Conservation (phyloP, 208 protist species). For the Acanthamoeba divionensis region DNA sequence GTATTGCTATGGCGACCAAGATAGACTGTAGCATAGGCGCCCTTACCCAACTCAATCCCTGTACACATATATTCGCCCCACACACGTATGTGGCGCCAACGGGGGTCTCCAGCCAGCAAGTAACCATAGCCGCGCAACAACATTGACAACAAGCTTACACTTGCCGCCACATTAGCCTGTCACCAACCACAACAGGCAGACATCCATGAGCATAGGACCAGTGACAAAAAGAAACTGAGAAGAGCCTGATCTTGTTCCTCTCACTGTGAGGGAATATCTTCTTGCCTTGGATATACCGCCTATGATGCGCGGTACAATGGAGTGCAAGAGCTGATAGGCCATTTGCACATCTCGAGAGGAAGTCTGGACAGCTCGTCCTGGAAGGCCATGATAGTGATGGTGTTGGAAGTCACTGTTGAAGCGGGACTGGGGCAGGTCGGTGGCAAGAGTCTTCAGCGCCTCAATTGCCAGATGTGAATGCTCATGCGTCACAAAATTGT, state of each 20-base stretch:
- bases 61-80: constrained; percentile 30
- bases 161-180: not conserved
- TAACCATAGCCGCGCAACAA: not conserved
- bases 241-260: too few relatives aligned
- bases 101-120: not conserved
- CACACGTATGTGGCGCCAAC: not conserved
- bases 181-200: not conserved
- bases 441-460: not conserved
- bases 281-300: constrained; percentile 2
- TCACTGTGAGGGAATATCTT: too few relatives aligned
- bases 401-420: not conserved
- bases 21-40: constrained; percentile 18
- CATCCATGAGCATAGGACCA: not conserved
- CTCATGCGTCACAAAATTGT: not conserved
- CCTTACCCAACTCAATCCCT: not conserved
- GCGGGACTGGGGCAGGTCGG: not conserved
- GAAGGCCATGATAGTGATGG: not conserved
- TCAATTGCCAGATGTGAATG: not conserved
- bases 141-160: not conserved
- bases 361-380: not conserved
- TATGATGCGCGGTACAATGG: not conserved
- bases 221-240: not conserved
- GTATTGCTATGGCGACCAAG: constrained; percentile 1
- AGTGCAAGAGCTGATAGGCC: not conserved
- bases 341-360: not conserved